A percentile compares a stretch with the other conserved stretches of the same genome.
Evolutionary conservation across 495 filamentous ascomycete genomes (phyloP).

Genomic region (Neurospora sp.): DNA sequence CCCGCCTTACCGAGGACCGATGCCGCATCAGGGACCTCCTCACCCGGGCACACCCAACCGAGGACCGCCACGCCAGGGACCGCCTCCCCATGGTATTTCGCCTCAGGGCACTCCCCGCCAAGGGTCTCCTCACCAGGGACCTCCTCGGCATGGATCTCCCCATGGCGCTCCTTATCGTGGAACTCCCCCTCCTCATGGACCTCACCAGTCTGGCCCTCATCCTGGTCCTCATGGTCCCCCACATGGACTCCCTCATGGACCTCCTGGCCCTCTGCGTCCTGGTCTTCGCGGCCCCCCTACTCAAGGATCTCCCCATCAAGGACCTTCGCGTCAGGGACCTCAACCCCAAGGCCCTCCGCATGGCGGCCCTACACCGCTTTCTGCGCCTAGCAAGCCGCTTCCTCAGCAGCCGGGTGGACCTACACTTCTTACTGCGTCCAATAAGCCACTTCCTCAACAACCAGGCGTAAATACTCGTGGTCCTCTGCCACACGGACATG

Average conservation of each 20-base stretch:
- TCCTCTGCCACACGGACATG: neutral
- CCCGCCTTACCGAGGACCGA: neutral
- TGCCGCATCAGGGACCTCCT: neutral
- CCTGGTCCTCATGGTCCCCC: neutral
- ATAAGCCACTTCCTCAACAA: neutral
- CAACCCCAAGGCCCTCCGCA: neutral
- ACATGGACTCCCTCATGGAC: constrained; percentile 1
- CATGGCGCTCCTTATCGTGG: neutral
- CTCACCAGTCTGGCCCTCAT: constrained; percentile 7
- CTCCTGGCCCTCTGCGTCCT: neutral
- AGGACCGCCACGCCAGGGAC: neutral
- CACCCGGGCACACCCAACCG: neutral
- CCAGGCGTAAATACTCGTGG: neutral
- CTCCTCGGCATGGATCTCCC: constrained; percentile 1
- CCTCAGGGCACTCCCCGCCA: neutral
- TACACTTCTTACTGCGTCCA: neutral
- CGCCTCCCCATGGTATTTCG: neutral
- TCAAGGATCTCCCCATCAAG: constrained; percentile 8
- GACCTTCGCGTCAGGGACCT: constrained; percentile 1
- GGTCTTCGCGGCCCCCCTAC: neutral
- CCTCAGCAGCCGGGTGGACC: constrained; percentile 1
- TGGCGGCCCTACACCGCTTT: neutral
- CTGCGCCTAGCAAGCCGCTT: constrained; percentile 2
- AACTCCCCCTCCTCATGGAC: neutral
- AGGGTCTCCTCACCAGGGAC: neutral